Evolutionary conservation across 768 basidiomycete genomes (phyloP).

Genomic region (Lentinula aciculospora): DNA sequence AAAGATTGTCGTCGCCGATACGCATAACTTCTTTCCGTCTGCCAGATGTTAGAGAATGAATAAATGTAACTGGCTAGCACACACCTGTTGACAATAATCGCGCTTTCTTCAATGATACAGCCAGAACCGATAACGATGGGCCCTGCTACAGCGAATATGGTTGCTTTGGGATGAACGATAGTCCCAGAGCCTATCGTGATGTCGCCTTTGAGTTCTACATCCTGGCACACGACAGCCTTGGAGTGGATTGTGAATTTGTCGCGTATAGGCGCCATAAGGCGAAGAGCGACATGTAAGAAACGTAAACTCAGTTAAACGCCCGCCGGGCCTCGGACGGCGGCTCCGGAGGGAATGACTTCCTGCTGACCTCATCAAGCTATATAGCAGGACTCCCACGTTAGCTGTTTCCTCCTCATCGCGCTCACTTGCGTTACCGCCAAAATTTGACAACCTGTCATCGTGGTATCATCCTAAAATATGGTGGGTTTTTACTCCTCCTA

Average conservation of each 20-base stretch:
- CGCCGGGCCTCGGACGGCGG: neutral
- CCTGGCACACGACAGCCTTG: conserved; percentile 86
- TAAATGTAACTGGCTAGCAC: conserved; percentile 6
- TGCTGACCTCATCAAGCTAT: neutral
- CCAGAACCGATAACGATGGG: conserved; percentile 86
- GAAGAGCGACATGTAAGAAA: neutral
- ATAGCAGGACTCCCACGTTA: neutral
- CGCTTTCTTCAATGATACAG: conserved; percentile 90
- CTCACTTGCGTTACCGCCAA: neutral
- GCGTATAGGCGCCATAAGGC: conserved; percentile 41
- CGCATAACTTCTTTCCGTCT: conserved; percentile 83
- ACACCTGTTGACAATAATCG: conserved; percentile 84
- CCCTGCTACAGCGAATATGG: conserved; percentile 86
- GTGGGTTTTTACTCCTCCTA: neutral
- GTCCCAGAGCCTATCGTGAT: conserved; percentile 91
- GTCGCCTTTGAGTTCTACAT: conserved; percentile 91
- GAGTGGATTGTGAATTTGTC: conserved; percentile 90
- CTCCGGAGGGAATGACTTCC: neutral
- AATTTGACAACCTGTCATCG: conserved; percentile 1
- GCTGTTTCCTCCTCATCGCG: neutral
- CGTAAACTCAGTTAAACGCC: neutral
- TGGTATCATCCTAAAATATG: conserved; percentile 6
- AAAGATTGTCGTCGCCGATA: conserved; percentile 90
- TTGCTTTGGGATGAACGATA: conserved; percentile 90
- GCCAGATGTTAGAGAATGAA: neutral